Evolutionary conservation across 1,139 yeast genomes (phyloP), one percentile per base, ranked within the genome.

Genomic region (Hansenula sp.): DNA sequence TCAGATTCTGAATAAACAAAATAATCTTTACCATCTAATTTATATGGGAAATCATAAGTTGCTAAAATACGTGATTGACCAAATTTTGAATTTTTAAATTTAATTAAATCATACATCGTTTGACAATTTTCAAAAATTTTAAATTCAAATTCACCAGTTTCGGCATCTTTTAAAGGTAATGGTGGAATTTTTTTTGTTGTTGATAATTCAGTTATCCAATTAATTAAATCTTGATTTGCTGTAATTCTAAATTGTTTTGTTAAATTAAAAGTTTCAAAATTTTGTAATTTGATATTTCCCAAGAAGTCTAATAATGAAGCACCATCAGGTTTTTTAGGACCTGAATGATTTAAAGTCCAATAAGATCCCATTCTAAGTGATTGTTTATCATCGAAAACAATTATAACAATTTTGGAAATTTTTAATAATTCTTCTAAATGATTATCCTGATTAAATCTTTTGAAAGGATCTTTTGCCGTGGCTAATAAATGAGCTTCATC

Each of bases 401-500:
- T 37, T 13, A 68, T 52, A 17, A 65, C 44, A 3, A 64, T 65
- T 43, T 64, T 66, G 6, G 62, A 54, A 6, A 67, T 37, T 24
- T 57, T 53, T 52, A 68, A 50, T 19, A 68, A 46, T 29, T 66
- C 71, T 37, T 60, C 56, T 18, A 68, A 40, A 42, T 68, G 71
- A 43, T 68, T 68, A 14, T 65, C 62, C 11, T 69, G 70, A 39
- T 58, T 57, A 40, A 66, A 68, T 44, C 63, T 56, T 42, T 67
- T 68, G 47, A 59, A 67, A 0, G 69, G 66, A 47, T 68, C 70
- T 44, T 65, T 67, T 1, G 66, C 52, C 5, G 70, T 64, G 1
- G 71, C 62, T 28, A 68, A 45, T 21, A 67, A 44, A 48, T 68
- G 73, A 4, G 71, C 72, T 47, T 68, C 73, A 52, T 68, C 72